These are phyloP conservation scores for Achaetomium macrosporum DNA, from an alignment of 2,329 filamentous ascomycete species.

Conservation along the genomic window DNA sequence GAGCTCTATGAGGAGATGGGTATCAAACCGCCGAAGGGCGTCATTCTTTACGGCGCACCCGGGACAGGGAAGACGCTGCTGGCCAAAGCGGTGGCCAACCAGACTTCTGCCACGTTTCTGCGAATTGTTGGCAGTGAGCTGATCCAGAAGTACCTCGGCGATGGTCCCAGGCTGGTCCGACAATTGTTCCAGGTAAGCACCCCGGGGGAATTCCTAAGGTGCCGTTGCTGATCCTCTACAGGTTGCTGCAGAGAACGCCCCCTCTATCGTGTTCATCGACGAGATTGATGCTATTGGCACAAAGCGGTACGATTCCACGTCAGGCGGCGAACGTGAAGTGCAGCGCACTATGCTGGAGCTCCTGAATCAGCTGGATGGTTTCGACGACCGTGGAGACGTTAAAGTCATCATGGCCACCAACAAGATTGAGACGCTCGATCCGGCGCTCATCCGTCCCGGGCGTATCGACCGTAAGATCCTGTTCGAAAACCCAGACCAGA, in stretches of 20 bases:
- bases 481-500: constrained; percentile 66
- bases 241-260: constrained; percentile 91
- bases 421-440: constrained; percentile 98
- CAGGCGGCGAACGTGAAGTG: constrained; percentile 92
- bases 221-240: constrained; percentile 34
- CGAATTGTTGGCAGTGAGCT: constrained; percentile 95
- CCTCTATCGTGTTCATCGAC: constrained; percentile 97
- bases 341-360: constrained; percentile 98
- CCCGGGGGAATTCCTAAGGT: neutral
- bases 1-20: constrained; percentile 99
- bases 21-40: constrained; percentile 98
- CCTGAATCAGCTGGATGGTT: constrained; percentile 96
- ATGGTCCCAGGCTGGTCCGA: constrained; percentile 88
- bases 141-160: constrained; percentile 97
- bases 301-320: constrained; percentile 96
- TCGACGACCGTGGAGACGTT: constrained; percentile 96
- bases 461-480: constrained; percentile 98
- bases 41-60: constrained; percentile 95
- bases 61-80: constrained; percentile 95
- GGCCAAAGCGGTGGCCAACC: constrained; percentile 95
- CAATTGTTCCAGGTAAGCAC: constrained; percentile 76
- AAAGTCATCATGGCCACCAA: constrained; percentile 99
- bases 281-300: constrained; percentile 99
- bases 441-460: constrained; percentile 89
- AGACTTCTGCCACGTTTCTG: constrained; percentile 97